Percentiles rank a stretch among this genome's conserved stretches.
Evolutionary conservation across 345 rosid species (phyloP).

Genomic region (Adansonia digitata): DNA sequence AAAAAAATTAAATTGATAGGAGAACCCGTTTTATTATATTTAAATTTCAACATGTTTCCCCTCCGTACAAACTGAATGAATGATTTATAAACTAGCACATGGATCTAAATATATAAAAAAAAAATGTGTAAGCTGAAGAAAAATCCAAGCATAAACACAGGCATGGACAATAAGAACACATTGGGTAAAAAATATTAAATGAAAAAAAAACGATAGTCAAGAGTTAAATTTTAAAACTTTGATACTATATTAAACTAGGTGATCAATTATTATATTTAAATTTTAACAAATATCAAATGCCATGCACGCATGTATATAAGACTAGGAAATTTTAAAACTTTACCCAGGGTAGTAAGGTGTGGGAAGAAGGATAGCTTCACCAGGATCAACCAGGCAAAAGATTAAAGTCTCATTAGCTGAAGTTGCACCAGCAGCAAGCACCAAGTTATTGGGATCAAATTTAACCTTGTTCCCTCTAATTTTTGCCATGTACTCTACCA

Average conservation of each 20-base stretch:
- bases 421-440: conserved; percentile 88
- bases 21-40: too few relatives aligned
- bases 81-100: too few relatives aligned
- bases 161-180: background rate
- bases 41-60: too few relatives aligned
- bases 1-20: too few relatives aligned
- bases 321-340: background rate
- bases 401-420: conserved; percentile 88
- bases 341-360: conserved; percentile 95
- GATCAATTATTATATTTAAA: too few relatives aligned
- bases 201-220: too few relatives aligned
- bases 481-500: conserved; percentile 58
- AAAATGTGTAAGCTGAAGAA: too few relatives aligned
- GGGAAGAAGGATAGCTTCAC: conserved; percentile 87
- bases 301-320: background rate
- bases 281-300: too few relatives aligned
- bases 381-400: conserved; percentile 78
- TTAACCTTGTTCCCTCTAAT: conserved; percentile 62
- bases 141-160: too few relatives aligned
- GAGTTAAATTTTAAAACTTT: background rate
- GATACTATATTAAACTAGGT: too few relatives aligned
- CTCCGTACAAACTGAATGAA: too few relatives aligned
- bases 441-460: conserved; percentile 61
- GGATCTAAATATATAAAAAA: too few relatives aligned
- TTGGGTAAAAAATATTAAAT: background rate